Percentiles rank a stretch among this genome's conserved stretches.
Conservation (phyloP, 2,329 filamentous ascomycete species). For the Neofusicoccum kwambonambiense region DNA sequence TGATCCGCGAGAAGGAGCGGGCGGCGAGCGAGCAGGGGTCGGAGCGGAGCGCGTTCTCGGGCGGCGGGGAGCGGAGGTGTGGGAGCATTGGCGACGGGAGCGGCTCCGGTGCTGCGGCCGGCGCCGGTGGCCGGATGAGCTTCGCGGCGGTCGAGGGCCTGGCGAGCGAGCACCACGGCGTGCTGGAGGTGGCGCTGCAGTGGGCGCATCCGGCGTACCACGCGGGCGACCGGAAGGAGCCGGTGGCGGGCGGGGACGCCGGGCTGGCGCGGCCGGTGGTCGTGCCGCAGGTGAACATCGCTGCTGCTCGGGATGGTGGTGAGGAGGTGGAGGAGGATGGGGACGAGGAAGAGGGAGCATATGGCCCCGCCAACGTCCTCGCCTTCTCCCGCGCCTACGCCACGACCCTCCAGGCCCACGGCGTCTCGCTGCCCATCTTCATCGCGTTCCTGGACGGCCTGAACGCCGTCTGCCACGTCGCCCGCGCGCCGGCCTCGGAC, state of each 20-base stretch:
- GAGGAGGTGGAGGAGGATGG: background rate
- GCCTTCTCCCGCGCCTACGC: slow-evolving; percentile 29
- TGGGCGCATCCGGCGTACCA: slow-evolving; percentile 5
- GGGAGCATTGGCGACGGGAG: background rate
- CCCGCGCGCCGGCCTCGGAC: background rate
- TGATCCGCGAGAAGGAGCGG: slow-evolving; percentile 5
- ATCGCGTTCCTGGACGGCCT: slow-evolving; percentile 34
- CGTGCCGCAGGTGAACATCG: background rate
- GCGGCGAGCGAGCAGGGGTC: slow-evolving; percentile 9
- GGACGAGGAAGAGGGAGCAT: background rate
- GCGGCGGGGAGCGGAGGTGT: too few species aligned
- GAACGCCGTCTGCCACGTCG: slow-evolving; percentile 28
- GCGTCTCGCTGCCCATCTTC: slow-evolving; percentile 31
- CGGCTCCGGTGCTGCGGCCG: too few species aligned
- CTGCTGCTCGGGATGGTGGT: too few species aligned
- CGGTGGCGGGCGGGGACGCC: slow-evolving; percentile 19
- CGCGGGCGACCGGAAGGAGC: background rate
- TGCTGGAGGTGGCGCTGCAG: slow-evolving; percentile 1
- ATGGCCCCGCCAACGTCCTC: slow-evolving; percentile 9
- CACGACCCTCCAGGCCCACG: slow-evolving; percentile 29
- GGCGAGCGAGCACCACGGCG: slow-evolving; percentile 2
- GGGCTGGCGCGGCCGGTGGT: background rate
- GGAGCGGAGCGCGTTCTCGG: background rate
- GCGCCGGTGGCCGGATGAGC: background rate
- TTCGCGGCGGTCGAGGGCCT: slow-evolving; percentile 8